Evolutionary conservation across 306 rosid species (phyloP), one percentile per base, ranked within the genome.

Genomic region (Herpetospermum pedunculosum): DNA sequence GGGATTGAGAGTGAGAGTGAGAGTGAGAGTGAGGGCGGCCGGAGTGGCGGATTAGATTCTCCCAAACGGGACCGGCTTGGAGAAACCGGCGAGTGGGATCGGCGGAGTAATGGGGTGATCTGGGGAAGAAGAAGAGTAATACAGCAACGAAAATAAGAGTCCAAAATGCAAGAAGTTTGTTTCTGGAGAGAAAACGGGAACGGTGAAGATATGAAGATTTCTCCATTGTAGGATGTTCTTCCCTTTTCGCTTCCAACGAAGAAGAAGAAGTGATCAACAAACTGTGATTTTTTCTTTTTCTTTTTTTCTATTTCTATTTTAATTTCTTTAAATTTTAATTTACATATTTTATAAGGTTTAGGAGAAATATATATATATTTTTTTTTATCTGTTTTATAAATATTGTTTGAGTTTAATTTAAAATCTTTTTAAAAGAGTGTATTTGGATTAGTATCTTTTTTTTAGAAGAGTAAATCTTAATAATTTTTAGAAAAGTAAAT

Each of bases 51-150:
- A 83, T 71, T 40, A 54, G 58, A 0, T 37, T 70, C 35, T 77
- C 80, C 84, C 84, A 80, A 28, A 21, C 43, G 46, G 75, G 19
- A 1, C 73, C 74, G 60, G 64, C 73, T 49, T 34, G 86, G n/a
- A 80, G 81, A 55, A 52, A 7, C 35, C 80, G 84, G 49, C 80
- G 82, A 6, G 78, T 28, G 2, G 48, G 41, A 34, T 50, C 76
- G 26, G 46, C 0, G 40, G 60, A 1, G 21, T 23, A 1, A 29
- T 75, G 49, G 0, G 78, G 80, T 46, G 77, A 76, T 76, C 53
- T 43, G 15, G 62, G 47, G 34, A 71, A 34, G 67, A 76, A 55
- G 40, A 75, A 71, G 12, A 79, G 7, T 4, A 74, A 65, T 4
- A 76, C 12, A 71, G 44, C 44, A 2, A 71, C 15, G 6, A 80